Base-by-base conservation (phyloP, 1,139 yeast genomes). In the Kazachstania sp. region DNA sequence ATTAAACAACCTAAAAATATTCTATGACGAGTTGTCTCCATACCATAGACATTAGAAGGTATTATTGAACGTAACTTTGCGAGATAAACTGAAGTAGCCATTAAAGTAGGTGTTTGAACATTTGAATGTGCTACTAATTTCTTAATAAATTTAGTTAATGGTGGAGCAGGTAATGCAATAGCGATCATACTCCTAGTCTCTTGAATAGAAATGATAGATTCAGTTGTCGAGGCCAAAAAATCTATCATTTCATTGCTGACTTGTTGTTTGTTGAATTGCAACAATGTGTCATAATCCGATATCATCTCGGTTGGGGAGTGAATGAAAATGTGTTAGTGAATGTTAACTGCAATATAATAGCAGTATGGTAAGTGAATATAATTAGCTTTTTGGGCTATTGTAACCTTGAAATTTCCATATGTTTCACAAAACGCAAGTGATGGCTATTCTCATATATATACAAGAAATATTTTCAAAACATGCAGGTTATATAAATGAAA, bases 81-180 rank as follows among this genome's bases (percentile, higher is more conserved):
- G 49, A 90, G 73, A 65, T 86, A 90, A 12, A 88, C 88, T 47
- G 87, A 72, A 2, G 95, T 77, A 16, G 97, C 83, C 97, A 92
- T 90, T 48, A 92, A 73, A 1, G 97, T 92, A 37, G 97, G 90
- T 3, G 95, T 86, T 69, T 90, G 97, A 23, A 92, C 97, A 64
- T 90, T 88, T 13, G 96, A 86, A 60, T 84, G 80, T 49, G 72
- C 74, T 52, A 90, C 82, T 55, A 90, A 71, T 44, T 76, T 78
- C 53, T 79, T 74, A 57, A 90, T 88, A 70, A 90, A 90, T 16
- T 70, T 69, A 41, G 71, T 71, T 51, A 90, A 67, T 0, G 81
- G 64, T 12, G 57, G 54, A 23, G 53, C 39, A 9, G 40, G 45
- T 43, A 49, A 19, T 8, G 40, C 47, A 13, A 45, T 29, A 11